These are phyloP conservation scores for Stagonosporopsis rhizophila DNA, from an alignment of 2,329 filamentous ascomycete genomes.

Conservation along the genomic window DNA sequence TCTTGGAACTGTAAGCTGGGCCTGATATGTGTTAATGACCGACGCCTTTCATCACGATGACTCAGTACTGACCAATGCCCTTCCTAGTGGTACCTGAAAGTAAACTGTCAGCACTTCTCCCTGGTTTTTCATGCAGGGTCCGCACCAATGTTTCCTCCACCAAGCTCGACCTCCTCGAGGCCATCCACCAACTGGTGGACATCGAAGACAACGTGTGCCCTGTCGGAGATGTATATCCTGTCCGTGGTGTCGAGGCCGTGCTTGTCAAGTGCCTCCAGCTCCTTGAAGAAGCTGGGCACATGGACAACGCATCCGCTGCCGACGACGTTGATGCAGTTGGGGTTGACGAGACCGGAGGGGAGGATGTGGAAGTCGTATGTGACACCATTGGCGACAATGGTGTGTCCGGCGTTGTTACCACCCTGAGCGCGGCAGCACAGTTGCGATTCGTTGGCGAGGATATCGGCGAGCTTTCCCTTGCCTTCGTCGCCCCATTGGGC, in stretches of 20 bases:
- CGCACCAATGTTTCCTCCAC: slow-evolving; percentile 54
- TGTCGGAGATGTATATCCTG: slow-evolving; percentile 69
- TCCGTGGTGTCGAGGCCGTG: slow-evolving; percentile 66
- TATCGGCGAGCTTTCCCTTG: slow-evolving; percentile 68
- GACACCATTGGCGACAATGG: slow-evolving; percentile 54
- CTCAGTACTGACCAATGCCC: slow-evolving; percentile 52
- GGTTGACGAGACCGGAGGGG: slow-evolving; percentile 73
- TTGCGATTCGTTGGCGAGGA: slow-evolving; percentile 60
- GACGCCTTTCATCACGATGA: background rate
- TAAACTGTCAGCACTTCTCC: slow-evolving; percentile 32
- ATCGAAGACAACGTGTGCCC: slow-evolving; percentile 69
- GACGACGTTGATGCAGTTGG: slow-evolving; percentile 74
- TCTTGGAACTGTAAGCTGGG: slow-evolving; percentile 69
- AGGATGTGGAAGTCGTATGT: slow-evolving; percentile 55
- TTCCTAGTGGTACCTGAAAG: slow-evolving; percentile 60
- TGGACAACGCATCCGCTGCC: slow-evolving; percentile 72
- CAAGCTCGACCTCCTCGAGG: slow-evolving; percentile 65
- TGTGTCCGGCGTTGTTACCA: slow-evolving; percentile 65
- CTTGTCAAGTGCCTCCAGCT: slow-evolving; percentile 65
- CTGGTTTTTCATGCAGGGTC: slow-evolving; percentile 18
- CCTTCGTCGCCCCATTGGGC: slow-evolving; percentile 68
- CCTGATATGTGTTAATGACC: slow-evolving; percentile 28
- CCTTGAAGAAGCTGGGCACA: slow-evolving; percentile 71
- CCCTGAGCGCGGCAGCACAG: slow-evolving; percentile 66
- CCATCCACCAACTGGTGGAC: slow-evolving; percentile 73